Evolutionary conservation across 2,329 filamentous ascomycete genomes (phyloP), one percentile per base, ranked within the genome.

Genomic region (Diaporthe sp.): DNA sequence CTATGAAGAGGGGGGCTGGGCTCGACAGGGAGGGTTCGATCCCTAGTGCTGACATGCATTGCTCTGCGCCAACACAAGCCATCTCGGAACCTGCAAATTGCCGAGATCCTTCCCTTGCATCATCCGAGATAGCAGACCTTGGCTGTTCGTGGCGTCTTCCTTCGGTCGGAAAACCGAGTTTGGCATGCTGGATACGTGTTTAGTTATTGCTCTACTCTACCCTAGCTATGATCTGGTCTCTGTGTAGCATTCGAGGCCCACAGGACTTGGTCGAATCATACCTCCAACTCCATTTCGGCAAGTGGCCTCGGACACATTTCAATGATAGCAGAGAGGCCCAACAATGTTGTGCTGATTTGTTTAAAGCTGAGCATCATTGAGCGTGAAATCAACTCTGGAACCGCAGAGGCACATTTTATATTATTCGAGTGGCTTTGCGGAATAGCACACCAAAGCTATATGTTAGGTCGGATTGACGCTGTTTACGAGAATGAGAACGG

Each of bases 1-100:
- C 28, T 37, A 37, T 25, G 17, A 67, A 49, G 60, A 65, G 62
- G 62, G 34, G 34, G 62, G 44, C 62, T 51, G 62, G 44, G 42
- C 25, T 49, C 2, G 19, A 22, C 28, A 31, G 25, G 42, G 61
- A 44, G 17, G 7, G 13, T 46, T 12, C 42, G 60, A 42, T 31
- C 25, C 42, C 42, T 49, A 28, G 61, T 17, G 61, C 61, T 65
- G 39, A 65, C 61, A 49, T 46, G 61, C 61, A 31, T 67, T 8
- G 10, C 44, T 51, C 17, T 13, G 19, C 28, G 28, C 28, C 28
- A 49, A 37, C 12, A 19, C 42, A 51, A 51, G 31, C 42, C 62
- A 67, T 34, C 44, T 67, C 62, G 62, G 62, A 37, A 37, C 62
- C 2, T 37, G 28, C 44, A 67, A 51, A 51, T 37, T 17, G 2